Percentiles rank a stretch among this genome's conserved stretches.
Evolutionary conservation across 306 rosid genomes (phyloP).

Genomic region (Cucumis cinereus): DNA sequence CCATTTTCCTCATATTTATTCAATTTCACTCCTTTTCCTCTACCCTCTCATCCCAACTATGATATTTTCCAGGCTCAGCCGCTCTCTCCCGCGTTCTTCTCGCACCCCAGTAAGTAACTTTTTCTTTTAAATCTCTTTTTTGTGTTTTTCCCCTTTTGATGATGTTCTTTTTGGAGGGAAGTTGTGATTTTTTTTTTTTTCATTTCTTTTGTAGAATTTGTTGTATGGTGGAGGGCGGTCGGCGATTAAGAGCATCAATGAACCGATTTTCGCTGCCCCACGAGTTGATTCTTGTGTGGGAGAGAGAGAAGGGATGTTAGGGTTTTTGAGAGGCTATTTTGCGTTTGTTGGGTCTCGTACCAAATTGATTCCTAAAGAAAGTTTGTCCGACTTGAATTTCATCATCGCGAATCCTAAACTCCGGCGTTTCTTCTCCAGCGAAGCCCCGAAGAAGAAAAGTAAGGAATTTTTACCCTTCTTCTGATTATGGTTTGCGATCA

Average conservation of each 20-base stretch:
- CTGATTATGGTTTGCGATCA: background rate
- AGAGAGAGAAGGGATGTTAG: constrained; percentile 37
- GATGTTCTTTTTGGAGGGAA: background rate
- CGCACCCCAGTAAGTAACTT: constrained; percentile 32
- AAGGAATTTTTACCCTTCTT: constrained; percentile 6
- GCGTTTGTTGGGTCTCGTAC: constrained; percentile 31
- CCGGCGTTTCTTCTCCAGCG: constrained; percentile 55
- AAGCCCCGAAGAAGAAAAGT: constrained; percentile 87
- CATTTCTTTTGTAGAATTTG: constrained; percentile 24
- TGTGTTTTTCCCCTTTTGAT: background rate
- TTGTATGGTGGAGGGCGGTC: constrained; percentile 35
- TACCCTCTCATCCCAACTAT: constrained; percentile 14
- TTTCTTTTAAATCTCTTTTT: too few species aligned
- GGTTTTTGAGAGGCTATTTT: constrained; percentile 43
- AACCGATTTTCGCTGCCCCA: constrained; percentile 17
- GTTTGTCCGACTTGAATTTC: constrained; percentile 30
- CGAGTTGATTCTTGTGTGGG: constrained; percentile 27
- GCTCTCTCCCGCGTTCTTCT: constrained; percentile 58
- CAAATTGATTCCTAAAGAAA: constrained; percentile 17
- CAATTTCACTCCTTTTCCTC: background rate
- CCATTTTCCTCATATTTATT: background rate
- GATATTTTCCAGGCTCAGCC: constrained; percentile 51
- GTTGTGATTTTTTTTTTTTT: background rate
- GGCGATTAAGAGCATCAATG: constrained; percentile 19
- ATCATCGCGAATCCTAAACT: constrained; percentile 48